These are phyloP conservation scores for Diaporthe sp. DNA, from an alignment of 2,329 filamentous ascomycete species.

Conservation along the genomic window DNA sequence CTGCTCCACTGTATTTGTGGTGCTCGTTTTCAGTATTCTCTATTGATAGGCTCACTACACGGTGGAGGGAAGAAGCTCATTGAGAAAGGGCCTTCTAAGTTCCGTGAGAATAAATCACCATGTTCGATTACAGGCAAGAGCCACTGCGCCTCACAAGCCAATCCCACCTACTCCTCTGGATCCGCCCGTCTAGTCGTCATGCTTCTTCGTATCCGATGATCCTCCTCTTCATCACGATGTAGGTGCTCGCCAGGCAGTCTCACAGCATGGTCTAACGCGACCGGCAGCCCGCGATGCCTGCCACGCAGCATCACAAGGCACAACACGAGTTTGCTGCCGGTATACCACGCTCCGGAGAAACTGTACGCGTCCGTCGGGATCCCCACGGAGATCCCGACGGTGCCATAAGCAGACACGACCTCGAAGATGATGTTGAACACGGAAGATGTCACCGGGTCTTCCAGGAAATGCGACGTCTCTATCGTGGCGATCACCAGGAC, in stretches of 20 bases:
- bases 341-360: slow-evolving; percentile 68
- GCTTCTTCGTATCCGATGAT: slow-evolving; percentile 55
- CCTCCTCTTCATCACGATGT: slow-evolving; percentile 57
- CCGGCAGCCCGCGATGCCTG: slow-evolving; percentile 67
- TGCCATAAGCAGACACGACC: slow-evolving; percentile 70
- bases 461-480: slow-evolving; percentile 67
- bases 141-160: background rate
- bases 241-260: slow-evolving; percentile 55
- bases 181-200: slow-evolving; percentile 46
- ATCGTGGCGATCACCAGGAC: slow-evolving; percentile 72
- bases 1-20: too few species aligned
- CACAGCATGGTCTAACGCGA: slow-evolving; percentile 68
- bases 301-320: slow-evolving; percentile 70
- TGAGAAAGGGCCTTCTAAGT: too few species aligned
- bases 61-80: too few species aligned
- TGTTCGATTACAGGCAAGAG: too few species aligned
- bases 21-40: too few species aligned
- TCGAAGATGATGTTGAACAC: slow-evolving; percentile 73
- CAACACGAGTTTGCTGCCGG: slow-evolving; percentile 69
- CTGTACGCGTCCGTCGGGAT: slow-evolving; percentile 66
- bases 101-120: too few species aligned
- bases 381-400: slow-evolving; percentile 71
- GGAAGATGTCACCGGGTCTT: slow-evolving; percentile 66
- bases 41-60: too few species aligned
- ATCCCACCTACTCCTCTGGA: background rate